A percentile compares a stretch with the other conserved stretches of the same genome.
Evolutionary conservation across 2,329 filamentous ascomycete species (phyloP).

Genomic region (Tolypocladium cylindrosporum): DNA sequence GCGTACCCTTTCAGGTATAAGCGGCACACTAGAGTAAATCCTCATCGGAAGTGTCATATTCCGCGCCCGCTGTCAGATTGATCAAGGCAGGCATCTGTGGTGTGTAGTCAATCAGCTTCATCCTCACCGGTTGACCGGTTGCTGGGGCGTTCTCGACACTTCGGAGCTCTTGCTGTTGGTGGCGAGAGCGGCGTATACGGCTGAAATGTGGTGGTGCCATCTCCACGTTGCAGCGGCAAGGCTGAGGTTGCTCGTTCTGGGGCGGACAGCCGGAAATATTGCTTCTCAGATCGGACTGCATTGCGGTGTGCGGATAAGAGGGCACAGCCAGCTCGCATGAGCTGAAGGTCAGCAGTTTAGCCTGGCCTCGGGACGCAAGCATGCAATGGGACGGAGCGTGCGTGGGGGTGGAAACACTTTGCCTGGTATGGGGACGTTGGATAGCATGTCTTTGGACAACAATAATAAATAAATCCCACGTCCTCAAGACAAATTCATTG

Average conservation of each 20-base stretch:
- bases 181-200: neutral
- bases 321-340: neutral
- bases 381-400: neutral
- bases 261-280: neutral
- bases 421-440: neutral
- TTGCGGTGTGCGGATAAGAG: neutral
- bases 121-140: neutral
- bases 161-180: neutral
- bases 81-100: neutral
- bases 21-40: neutral
- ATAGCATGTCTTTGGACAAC: neutral
- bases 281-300: neutral
- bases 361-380: neutral
- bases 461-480: neutral
- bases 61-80: neutral
- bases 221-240: neutral
- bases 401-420: neutral
- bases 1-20: neutral
- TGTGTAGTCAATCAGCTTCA: neutral
- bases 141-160: neutral
- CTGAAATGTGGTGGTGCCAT: neutral
- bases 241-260: neutral
- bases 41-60: neutral
- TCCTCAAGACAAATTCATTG: neutral
- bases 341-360: conserved; percentile 1